A percentile compares a stretch with the other conserved stretches of the same genome.
Evolutionary conservation across 495 filamentous ascomycete genomes (phyloP).

Genomic region (Daldinia childiae): DNA sequence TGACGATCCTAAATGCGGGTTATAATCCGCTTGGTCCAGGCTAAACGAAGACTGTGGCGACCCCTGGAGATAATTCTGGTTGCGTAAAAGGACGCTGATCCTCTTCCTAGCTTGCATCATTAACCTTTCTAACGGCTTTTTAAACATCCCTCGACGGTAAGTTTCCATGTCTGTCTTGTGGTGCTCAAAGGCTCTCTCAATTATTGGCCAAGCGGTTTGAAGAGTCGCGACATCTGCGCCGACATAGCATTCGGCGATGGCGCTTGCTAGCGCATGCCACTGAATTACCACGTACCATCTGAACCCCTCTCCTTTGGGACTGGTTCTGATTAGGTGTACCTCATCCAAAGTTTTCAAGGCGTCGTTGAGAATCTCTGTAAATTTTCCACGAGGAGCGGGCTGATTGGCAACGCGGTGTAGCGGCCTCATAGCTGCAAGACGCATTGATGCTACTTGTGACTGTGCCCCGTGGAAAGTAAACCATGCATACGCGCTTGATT

Average conservation of each 20-base stretch:
- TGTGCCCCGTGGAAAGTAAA: slow-evolving; percentile 28
- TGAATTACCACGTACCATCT: slow-evolving; percentile 27
- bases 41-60: neutral
- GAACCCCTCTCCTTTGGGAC: slow-evolving; percentile 28
- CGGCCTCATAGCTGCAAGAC: slow-evolving; percentile 16
- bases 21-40: neutral
- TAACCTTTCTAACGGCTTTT: slow-evolving; percentile 13
- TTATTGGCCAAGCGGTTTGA: slow-evolving; percentile 25
- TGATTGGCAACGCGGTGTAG: slow-evolving; percentile 1
- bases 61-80: neutral
- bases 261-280: slow-evolving; percentile 31
- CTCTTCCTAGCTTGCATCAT: slow-evolving; percentile 11
- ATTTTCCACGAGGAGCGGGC: neutral
- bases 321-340: slow-evolving; percentile 19
- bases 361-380: neutral
- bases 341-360: slow-evolving; percentile 23
- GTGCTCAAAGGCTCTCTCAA: slow-evolving; percentile 21
- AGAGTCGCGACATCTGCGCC: slow-evolving; percentile 17
- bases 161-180: slow-evolving; percentile 20
- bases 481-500: slow-evolving; percentile 31
- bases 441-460: slow-evolving; percentile 15
- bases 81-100: neutral
- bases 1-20: neutral
- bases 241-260: slow-evolving; percentile 31
- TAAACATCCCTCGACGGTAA: slow-evolving; percentile 17